Conservation (phyloP, 805 yeast species). For the Candida wancherniae region DNA sequence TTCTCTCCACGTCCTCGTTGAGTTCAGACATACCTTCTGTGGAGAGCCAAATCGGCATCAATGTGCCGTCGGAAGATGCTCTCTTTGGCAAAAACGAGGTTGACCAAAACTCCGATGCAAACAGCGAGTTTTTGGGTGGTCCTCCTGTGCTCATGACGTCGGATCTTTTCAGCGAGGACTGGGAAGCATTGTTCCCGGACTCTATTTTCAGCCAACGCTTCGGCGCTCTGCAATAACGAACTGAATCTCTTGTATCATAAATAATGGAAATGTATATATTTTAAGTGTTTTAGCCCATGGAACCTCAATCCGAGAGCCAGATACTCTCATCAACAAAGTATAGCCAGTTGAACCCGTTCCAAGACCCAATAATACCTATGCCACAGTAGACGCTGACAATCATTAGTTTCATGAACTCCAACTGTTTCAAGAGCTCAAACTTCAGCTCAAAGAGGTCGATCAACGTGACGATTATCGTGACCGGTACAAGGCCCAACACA, state of each 20-base stretch:
- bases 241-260: background rate
- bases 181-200: constrained; percentile 49
- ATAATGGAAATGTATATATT: background rate
- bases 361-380: constrained; percentile 76
- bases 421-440: constrained; percentile 47
- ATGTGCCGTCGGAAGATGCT: background rate
- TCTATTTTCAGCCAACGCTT: constrained; percentile 26
- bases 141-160: constrained; percentile 51
- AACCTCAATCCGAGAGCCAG: constrained; percentile 36
- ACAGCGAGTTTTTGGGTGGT: constrained; percentile 44
- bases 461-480: constrained; percentile 43
- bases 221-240: constrained; percentile 2
- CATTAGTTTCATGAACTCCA: constrained; percentile 78
- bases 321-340: constrained; percentile 77
- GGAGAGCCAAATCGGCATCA: background rate
- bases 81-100: constrained; percentile 5
- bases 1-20: no score
- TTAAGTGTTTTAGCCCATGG: background rate
- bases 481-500: constrained; percentile 59
- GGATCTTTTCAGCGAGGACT: constrained; percentile 42
- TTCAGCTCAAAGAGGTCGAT: constrained; percentile 54
- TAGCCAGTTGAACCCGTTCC: constrained; percentile 87
- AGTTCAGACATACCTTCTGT: background rate
- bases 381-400: constrained; percentile 81
- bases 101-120: constrained; percentile 13